Percentiles rank a stretch among this genome's conserved stretches.
Conservation (phyloP, 495 filamentous ascomycete genomes). For the Friedmanniomyces simplex region DNA sequence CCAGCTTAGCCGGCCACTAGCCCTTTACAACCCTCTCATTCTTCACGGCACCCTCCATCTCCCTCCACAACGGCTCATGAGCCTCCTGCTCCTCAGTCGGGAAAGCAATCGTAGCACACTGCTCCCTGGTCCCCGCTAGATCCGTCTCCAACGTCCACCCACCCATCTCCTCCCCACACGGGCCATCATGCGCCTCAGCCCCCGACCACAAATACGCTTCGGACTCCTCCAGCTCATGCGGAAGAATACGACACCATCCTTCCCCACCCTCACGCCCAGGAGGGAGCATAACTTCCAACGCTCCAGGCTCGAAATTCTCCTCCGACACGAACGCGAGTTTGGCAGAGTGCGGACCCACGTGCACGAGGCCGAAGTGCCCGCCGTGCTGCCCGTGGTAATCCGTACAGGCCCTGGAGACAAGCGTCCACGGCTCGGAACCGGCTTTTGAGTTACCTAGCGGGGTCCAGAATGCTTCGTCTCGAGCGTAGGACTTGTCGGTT, state of each 20-base stretch:
- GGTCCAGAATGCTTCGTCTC: constrained; percentile 7
- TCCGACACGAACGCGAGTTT: background rate
- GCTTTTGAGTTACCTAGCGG: constrained; percentile 20
- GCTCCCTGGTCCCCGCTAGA: constrained; percentile 14
- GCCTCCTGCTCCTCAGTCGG: background rate
- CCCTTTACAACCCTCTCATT: background rate
- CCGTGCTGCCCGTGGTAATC: background rate
- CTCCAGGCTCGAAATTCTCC: background rate
- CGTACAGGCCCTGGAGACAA: constrained; percentile 18
- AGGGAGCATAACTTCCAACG: background rate
- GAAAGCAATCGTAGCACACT: constrained; percentile 10
- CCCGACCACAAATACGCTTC: constrained; percentile 5
- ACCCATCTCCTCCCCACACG: constrained; percentile 12
- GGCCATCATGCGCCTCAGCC: constrained; percentile 7
- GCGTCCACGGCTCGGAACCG: constrained; percentile 8
- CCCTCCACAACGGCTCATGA: background rate
- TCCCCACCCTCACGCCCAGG: background rate
- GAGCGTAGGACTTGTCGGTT: background rate
- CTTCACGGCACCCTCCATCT: background rate
- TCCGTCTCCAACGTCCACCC: constrained; percentile 17
- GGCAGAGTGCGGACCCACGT: background rate
- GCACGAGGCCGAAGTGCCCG: background rate
- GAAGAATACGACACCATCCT: background rate
- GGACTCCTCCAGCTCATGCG: background rate
- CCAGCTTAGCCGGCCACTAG: background rate